phyloP scores from a whole-genome alignment of 345 rosid genomes.

The Melaleuca alternifolia region DNA sequence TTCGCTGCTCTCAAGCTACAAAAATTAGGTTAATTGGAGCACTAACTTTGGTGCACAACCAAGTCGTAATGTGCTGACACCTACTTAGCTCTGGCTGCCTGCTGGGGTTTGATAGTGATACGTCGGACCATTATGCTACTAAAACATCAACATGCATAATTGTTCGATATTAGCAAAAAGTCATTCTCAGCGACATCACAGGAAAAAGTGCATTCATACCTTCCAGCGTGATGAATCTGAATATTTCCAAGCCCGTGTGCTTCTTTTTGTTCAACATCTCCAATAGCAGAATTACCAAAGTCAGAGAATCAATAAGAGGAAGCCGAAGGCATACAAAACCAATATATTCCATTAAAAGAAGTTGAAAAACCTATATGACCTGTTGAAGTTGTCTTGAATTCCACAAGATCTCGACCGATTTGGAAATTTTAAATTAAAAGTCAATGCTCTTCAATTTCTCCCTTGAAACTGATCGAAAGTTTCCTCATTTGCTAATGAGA shows the following conservation, averaged over 20 bases:
- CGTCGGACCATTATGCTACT: background rate
- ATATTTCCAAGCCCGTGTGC: background rate
- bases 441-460: too few relatives aligned
- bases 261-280: background rate
- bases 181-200: background rate
- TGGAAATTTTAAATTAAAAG: too few relatives aligned
- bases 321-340: background rate
- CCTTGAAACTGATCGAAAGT: too few relatives aligned
- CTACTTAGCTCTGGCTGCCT: background rate
- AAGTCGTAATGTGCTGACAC: background rate
- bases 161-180: background rate
- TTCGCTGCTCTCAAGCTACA: background rate
- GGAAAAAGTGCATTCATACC: background rate
- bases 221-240: background rate
- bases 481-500: too few relatives aligned
- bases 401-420: too few relatives aligned
- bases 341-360: background rate
- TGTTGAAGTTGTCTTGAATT: too few relatives aligned
- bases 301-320: background rate
- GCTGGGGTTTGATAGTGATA: background rate
- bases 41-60: background rate
- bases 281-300: background rate
- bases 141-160: background rate
- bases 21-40: background rate
- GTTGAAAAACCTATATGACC: background rate